A percentile compares a stretch with the other conserved stretches of the same genome.
phyloP scores from a whole-genome alignment of 1,139 yeast genomes.

The Yarrowia galli region DNA sequence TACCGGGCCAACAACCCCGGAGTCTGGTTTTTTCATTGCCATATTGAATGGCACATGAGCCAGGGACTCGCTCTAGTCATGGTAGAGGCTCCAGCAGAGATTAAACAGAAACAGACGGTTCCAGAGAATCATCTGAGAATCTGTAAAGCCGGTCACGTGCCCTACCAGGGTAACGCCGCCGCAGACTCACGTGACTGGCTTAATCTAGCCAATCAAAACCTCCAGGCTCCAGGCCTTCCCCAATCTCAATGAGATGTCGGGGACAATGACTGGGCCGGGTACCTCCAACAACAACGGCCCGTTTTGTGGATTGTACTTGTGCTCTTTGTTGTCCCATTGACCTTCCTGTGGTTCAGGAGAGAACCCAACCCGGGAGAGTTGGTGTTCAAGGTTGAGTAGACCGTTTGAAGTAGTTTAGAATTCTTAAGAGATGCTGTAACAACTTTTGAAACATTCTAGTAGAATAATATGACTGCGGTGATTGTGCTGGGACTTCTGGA shows the following conservation, averaged over 20 bases:
- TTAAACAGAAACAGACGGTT: conserved; percentile 58
- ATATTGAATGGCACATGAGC: conserved; percentile 71
- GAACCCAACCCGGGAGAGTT: not conserved
- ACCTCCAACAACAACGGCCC: not conserved
- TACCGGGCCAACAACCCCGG: conserved; percentile 83
- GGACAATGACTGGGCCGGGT: conserved; percentile 18
- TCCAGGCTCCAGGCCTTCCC: conserved; percentile 16
- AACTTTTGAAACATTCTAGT: no score
- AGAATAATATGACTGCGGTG: no score
- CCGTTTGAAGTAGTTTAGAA: no score
- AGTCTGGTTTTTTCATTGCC: conserved; percentile 91
- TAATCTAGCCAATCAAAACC: conserved; percentile 72
- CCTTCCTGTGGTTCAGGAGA: not conserved
- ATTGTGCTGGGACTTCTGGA: no score
- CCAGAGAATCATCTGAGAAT: conserved; percentile 63
- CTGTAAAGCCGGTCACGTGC: conserved; percentile 61
- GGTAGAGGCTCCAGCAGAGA: conserved; percentile 71
- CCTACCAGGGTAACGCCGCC: conserved; percentile 79
- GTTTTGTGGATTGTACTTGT: not conserved
- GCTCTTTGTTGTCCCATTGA: conserved; percentile 6
- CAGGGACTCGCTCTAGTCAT: conserved; percentile 78
- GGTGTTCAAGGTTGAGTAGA: not conserved
- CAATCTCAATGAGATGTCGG: conserved; percentile 10
- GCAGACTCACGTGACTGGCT: conserved; percentile 66
- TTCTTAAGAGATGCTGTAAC: no score